Percentiles rank a stretch among this genome's conserved stretches.
Evolutionary conservation across 2,329 filamentous ascomycete genomes (phyloP).

Genomic region (Stenocarpella maydis): DNA sequence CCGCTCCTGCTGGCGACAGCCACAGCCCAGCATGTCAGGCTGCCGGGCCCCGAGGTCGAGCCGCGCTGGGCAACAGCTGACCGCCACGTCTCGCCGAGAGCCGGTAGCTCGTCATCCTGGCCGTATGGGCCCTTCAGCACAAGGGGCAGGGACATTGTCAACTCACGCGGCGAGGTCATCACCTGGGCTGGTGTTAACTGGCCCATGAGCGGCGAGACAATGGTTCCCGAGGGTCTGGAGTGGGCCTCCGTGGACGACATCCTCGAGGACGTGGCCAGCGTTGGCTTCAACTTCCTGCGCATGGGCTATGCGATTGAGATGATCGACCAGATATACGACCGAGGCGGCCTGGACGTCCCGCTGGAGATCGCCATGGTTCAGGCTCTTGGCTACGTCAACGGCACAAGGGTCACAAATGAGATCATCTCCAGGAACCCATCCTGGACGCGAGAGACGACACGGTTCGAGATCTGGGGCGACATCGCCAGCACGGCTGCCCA

Average conservation of each 20-base stretch:
- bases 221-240: constrained; percentile 65
- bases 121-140: constrained; percentile 51
- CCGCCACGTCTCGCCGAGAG: constrained; percentile 39
- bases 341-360: constrained; percentile 49
- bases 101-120: constrained; percentile 41
- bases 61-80: constrained; percentile 43
- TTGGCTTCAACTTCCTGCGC: constrained; percentile 64
- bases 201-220: constrained; percentile 56
- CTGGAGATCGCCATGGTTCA: constrained; percentile 49
- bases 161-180: constrained; percentile 46
- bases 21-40: constrained; percentile 23
- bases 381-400: constrained; percentile 56
- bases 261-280: constrained; percentile 55
- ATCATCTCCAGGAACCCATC: constrained; percentile 59
- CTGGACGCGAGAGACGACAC: constrained; percentile 57
- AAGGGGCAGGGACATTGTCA: constrained; percentile 48
- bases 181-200: constrained; percentile 50
- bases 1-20: constrained; percentile 26
- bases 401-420: constrained; percentile 53
- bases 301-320: constrained; percentile 65
- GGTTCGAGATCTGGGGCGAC: constrained; percentile 52
- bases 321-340: constrained; percentile 57
- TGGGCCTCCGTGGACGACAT: constrained; percentile 59
- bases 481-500: constrained; percentile 45
- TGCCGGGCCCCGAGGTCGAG: constrained; percentile 34